Base-by-base conservation (phyloP, 176 grass and related monocot genomes). In the Avena sativa region DNA sequence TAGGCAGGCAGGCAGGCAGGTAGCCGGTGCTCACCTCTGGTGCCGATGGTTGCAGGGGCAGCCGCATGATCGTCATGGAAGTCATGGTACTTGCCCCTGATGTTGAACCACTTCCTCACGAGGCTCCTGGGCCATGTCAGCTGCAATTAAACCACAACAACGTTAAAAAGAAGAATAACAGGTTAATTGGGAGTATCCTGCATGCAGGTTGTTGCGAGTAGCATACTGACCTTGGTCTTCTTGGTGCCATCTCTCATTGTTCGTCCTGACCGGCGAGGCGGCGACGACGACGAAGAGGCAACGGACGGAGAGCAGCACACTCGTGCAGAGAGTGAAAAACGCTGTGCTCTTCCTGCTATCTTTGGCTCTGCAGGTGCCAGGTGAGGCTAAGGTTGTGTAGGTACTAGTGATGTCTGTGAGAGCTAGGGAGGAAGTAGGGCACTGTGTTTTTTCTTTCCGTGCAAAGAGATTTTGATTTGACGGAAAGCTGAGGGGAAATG, bases 81-180 rank as follows among this genome's bases (percentile, higher is more conserved):
- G 71, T 98, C 93, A 16, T 94, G 91, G 85, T 91, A 78, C 88
- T 98, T 98, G 79, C 93, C 87, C 87, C 86, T 94, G 74, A 92
- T 95, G 69, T 95, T 95, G 86, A 98, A 98, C 96, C 93, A 98
- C 88, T 95, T 98, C 90, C 80, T 87, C 80, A 98, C 86, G 17
- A 98, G 85, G 85, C 84, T 90, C 87, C 94, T 98, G 85, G 96
- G 90, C 93, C 93, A 94, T 70, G 90, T 88, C 49, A 94, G 81
- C 93, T 94, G 86, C 70, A 52, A 38, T 8, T 48, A 48, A 48
- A 48, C 46, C 46, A 48, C 14, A 88, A 71, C 9, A 84, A 53
- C 10, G n/a, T 8, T 40, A 40, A 4, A 4, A 40, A 40, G 38
- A 40, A 40, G 4, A 40, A 40, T 40, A 40, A 40, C 38, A 40